Evolutionary conservation across 208 protist genomes (phyloP).

Genomic region (Naegleria lovaniensis): DNA sequence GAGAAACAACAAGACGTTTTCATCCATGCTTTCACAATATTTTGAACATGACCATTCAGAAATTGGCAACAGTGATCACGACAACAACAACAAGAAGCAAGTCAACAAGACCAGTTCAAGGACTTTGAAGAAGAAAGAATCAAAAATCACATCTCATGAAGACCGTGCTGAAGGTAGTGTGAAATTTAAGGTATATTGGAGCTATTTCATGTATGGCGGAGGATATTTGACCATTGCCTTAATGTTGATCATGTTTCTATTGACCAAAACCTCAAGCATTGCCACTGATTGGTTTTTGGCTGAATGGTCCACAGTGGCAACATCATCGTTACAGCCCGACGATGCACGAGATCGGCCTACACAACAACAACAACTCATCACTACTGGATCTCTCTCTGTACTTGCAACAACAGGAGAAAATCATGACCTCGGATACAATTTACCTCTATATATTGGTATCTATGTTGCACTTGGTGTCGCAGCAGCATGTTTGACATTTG

Average conservation of each 20-base stretch:
- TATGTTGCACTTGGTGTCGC: not conserved
- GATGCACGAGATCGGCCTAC: not conserved
- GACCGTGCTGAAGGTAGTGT: slow-evolving; percentile 45
- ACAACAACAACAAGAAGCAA: slow-evolving; percentile 11
- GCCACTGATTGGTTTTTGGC: slow-evolving; percentile 61
- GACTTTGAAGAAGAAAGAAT: slow-evolving; percentile 13
- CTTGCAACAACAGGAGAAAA: not conserved
- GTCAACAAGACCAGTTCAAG: not conserved
- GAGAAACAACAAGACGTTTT: slow-evolving; percentile 20
- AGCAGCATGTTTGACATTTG: too few species aligned
- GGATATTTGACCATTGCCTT: slow-evolving; percentile 43
- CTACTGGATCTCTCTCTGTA: not conserved
- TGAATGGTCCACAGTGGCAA: slow-evolving; percentile 53
- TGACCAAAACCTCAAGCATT: slow-evolving; percentile 45
- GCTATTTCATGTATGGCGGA: slow-evolving; percentile 58
- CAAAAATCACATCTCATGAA: too few species aligned
- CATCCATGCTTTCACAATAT: slow-evolving; percentile 25
- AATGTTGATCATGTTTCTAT: slow-evolving; percentile 51
- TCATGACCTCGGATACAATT: not conserved
- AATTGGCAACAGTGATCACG: not conserved
- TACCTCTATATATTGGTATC: too few species aligned
- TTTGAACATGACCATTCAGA: not conserved
- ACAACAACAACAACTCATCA: too few species aligned
- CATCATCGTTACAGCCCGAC: not conserved
- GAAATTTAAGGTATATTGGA: slow-evolving; percentile 50